Base-by-base conservation (phyloP, 805 yeast species). In the Lipomyces mesembrius region DNA sequence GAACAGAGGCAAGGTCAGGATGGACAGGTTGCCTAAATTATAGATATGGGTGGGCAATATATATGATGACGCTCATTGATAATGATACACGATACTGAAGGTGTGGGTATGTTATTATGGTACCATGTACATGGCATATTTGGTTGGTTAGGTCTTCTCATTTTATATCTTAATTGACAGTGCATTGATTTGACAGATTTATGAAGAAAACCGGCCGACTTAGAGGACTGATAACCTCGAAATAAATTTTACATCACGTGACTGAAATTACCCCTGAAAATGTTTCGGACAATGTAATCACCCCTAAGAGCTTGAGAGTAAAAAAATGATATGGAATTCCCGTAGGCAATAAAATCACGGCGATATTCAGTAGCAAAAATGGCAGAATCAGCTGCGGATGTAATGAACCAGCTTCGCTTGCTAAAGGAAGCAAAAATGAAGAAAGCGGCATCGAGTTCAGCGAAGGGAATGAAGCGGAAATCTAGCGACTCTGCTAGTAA, bases 381-480 rank as follows among this genome's bases (percentile, higher is more conserved):
- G 69, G 65, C 61, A 6, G 69, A 62, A 58, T 46, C 69, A 43
- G 69, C 62, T 7, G 69, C 60, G 3, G 65, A 61, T 60, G 66
- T 66, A 17, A 66, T 66, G 69, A 25, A 32, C 55, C 60, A 63
- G 62, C 62, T 66, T 11, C 57, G 56, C 12, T 62, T 64, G 12
- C 51, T 63, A 57, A 66, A 66, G 43, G 66, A 57, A 2, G 63
- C 65, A 1, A 62, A 60, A 37, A 43, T 3, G 53, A 14, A 52
- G 56, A 52, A 43, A 37, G 22, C 22, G 14, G 52, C 49, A 32
- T 34, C 51, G 58, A 27, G 61, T 54, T 20, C 51, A 27, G 34
- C 22, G 20, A 51, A 56, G 29, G 27, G 37, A n/a, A 11, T 20
- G 25, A 35, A 37, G 51, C 53, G 37, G 39, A 49, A 49, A 52